A percentile compares a stretch with the other conserved stretches of the same genome.
phyloP scores from a whole-genome alignment of 1,284 basidiomycete genomes.

The Tremellales sp. region DNA sequence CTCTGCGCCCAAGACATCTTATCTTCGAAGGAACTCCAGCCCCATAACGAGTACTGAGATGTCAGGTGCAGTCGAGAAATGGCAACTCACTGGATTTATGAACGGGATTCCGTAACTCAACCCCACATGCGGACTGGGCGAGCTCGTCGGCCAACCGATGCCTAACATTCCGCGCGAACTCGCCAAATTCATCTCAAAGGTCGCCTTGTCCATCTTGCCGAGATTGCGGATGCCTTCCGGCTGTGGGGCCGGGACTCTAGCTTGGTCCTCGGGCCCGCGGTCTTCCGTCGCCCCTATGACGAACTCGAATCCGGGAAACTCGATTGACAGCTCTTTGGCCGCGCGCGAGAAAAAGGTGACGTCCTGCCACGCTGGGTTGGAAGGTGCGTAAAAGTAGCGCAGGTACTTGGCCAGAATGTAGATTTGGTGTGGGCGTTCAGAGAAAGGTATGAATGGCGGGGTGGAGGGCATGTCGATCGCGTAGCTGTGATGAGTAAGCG shows the following conservation, averaged over 20 bases:
- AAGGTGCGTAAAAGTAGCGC: conserved; percentile 17
- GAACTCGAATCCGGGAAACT: conserved; percentile 29
- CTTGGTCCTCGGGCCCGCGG: conserved; percentile 4
- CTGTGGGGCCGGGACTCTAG: conserved; percentile 6
- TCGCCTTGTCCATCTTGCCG: conserved; percentile 12
- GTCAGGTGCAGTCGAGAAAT: background rate
- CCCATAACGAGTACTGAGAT: conserved; percentile 5
- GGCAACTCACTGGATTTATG: conserved; percentile 11
- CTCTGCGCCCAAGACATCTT: conserved; percentile 9
- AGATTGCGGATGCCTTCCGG: conserved; percentile 18
- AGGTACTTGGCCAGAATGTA: conserved; percentile 24
- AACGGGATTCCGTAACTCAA: conserved; percentile 17
- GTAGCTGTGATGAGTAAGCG: too few species aligned
- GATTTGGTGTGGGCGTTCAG: conserved; percentile 16
- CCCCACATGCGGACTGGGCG: conserved; percentile 20
- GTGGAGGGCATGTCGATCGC: conserved; percentile 10
- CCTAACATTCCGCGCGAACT: conserved; percentile 20
- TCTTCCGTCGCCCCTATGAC: conserved; percentile 17
- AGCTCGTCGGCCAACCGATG: conserved; percentile 18
- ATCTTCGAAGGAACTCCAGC: conserved; percentile 6
- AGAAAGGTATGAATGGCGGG: conserved; percentile 8
- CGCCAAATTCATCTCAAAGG: conserved; percentile 16
- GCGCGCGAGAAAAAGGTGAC: conserved; percentile 12
- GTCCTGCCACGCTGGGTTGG: conserved; percentile 13
- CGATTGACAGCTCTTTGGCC: conserved; percentile 11